Evolutionary conservation across 2,329 filamentous ascomycete genomes (phyloP), one percentile per base, ranked within the genome.

Genomic region (Zopfia rhizophila): DNA sequence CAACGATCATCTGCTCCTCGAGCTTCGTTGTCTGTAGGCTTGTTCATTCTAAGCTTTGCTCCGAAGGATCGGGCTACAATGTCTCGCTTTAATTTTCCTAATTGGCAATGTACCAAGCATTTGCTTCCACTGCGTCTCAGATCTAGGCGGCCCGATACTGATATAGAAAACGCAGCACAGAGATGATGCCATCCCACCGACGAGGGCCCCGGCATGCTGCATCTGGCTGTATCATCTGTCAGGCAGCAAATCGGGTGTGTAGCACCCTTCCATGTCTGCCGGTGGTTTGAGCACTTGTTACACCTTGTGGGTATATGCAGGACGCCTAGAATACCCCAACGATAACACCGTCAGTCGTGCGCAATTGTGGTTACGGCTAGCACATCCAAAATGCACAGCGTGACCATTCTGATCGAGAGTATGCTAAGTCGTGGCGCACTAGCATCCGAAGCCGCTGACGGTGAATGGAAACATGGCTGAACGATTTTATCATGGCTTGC

Each of bases 21-120:
- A 27, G 19, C 42, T 17, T 27, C 13, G 24, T n/a, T n/a, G n/a
- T n/a, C 33, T 32, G 24, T 33, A 28, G 7, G 37, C 8, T 30
- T 18, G 4, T 38, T 12, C 5, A 30, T 13, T 37, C 17, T 11
- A 24, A 27, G n/a, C 37, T 23, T 30, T 41, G 21, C 31, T 54
- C 51, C 47, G 48, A 45, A 40, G 47, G 13, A 37, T 36, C 42
- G 42, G 51, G 53, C 53, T 58, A 54, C 51, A 45, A 35, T 39
- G 53, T 43, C 45, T 54, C 49, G 52, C 56, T 61, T 44, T 42
- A 33, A 24, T 41, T 46, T 51, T 38, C 55, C 49, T 46, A 21
- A 49, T 51, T 44, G 17, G 49, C 37, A 32, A 19, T 23, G 30
- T 30, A 37, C 40, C 19, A 37, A 21, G 37, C 13, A n/a, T 41